Evolutionary conservation across 2,329 filamentous ascomycete species (phyloP).

Genomic region (Alternaria incomplexa): DNA sequence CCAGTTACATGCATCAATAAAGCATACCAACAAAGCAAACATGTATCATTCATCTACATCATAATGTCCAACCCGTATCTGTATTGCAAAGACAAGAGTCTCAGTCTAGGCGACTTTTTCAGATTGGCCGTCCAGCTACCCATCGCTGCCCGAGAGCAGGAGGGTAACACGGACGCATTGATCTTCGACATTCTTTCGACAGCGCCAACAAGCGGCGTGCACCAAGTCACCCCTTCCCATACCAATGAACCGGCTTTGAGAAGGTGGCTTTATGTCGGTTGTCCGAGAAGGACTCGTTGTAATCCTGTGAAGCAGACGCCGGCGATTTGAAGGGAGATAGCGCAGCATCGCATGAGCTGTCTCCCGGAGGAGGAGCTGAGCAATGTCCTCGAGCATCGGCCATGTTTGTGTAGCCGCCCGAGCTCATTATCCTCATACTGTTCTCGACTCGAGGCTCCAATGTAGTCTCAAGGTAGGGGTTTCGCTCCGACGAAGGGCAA

Average conservation of each 20-base stretch:
- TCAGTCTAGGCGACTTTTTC: slow-evolving; percentile 43
- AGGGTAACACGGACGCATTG: slow-evolving; percentile 24
- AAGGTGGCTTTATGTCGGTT: slow-evolving; percentile 19
- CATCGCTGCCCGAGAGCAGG: slow-evolving; percentile 22
- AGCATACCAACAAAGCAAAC: no score
- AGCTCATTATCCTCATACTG: not conserved
- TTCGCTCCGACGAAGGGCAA: no score
- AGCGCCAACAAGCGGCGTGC: slow-evolving; percentile 14
- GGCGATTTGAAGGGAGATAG: not conserved
- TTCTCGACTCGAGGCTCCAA: not conserved
- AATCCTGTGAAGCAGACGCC: no score
- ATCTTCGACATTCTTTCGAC: slow-evolving; percentile 29
- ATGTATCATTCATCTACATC: not conserved
- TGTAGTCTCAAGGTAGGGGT: not conserved
- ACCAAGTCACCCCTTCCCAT: slow-evolving; percentile 16
- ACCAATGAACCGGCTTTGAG: slow-evolving; percentile 29
- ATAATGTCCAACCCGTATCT: slow-evolving; percentile 43
- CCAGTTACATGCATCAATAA: no score
- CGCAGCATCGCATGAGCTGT: not conserved
- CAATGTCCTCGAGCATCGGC: not conserved
- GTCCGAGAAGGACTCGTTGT: not conserved
- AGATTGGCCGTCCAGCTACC: slow-evolving; percentile 26
- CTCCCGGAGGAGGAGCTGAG: not conserved
- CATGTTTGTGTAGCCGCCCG: not conserved
- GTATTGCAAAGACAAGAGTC: slow-evolving; percentile 45